Conservation (phyloP, 1,284 basidiomycete species). For the Pulchroboletus neoregius region DNA sequence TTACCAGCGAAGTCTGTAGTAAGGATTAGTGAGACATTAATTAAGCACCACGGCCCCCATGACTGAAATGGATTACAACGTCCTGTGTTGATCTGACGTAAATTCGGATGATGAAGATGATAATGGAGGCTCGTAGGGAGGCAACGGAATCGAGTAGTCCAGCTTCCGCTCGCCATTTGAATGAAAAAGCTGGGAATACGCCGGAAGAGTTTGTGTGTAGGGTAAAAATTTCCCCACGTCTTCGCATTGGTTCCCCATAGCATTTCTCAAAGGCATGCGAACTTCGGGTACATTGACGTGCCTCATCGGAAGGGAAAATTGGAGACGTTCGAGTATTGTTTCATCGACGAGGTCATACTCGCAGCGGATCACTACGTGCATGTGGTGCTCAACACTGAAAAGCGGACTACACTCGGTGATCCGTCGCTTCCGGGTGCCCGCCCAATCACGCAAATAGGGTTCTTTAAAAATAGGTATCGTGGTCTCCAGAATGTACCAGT, state of each 20-base stretch:
- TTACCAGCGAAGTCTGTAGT: background rate
- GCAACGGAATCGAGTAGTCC: constrained; percentile 62
- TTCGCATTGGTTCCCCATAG: constrained; percentile 8
- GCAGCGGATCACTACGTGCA: constrained; percentile 50
- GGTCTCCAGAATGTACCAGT: constrained; percentile 64
- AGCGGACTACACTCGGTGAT: constrained; percentile 51
- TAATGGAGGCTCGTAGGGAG: constrained; percentile 48
- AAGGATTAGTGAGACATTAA: background rate
- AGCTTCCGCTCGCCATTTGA: constrained; percentile 66
- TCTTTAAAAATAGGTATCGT: constrained; percentile 44
- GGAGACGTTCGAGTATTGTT: constrained; percentile 35
- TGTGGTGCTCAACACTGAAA: constrained; percentile 52
- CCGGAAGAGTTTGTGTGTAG: constrained; percentile 50
- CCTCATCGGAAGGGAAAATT: constrained; percentile 50
- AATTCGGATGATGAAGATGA: constrained; percentile 4
- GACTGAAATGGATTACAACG: constrained; percentile 4
- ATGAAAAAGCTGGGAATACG: constrained; percentile 74
- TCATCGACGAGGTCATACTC: constrained; percentile 48
- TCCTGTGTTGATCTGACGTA: constrained; percentile 5
- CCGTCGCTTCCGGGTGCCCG: constrained; percentile 41
- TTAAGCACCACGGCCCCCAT: background rate
- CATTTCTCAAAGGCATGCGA: constrained; percentile 24
- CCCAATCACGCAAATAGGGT: constrained; percentile 40
- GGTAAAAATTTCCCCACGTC: constrained; percentile 24
- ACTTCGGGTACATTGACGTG: constrained; percentile 40